A percentile compares a stretch with the other conserved stretches of the same genome.
These are phyloP conservation scores for Balakata baccata DNA, from an alignment of 345 rosid species.

Conservation along the genomic window DNA sequence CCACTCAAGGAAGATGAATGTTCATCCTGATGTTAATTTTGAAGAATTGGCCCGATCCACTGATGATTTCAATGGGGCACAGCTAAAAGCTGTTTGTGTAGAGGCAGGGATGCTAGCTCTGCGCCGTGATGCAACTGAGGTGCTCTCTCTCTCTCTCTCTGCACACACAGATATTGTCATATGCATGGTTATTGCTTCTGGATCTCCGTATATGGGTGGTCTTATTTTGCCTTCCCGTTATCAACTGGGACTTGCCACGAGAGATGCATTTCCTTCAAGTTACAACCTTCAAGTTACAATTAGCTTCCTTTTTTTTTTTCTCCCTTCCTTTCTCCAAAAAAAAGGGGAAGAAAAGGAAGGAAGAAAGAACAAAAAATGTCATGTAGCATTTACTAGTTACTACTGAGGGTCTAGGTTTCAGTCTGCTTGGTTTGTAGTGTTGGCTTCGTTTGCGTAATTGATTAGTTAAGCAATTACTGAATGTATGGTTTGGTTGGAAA, in stretches of 20 bases:
- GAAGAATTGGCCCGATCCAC: conserved; percentile 99
- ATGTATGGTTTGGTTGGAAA: conserved; percentile 9
- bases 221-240: too few relatives aligned
- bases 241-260: not conserved
- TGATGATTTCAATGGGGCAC: conserved; percentile 98
- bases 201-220: too few relatives aligned
- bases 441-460: not conserved
- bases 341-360: too few relatives aligned
- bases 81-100: conserved; percentile 94
- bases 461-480: not conserved
- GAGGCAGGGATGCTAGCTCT: conserved; percentile 99
- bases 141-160: conserved; percentile 21
- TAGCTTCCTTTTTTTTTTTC: not conserved
- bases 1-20: conserved; percentile 99
- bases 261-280: not conserved
- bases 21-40: conserved; percentile 90
- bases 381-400: too few relatives aligned
- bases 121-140: conserved; percentile 98
- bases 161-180: too few relatives aligned
- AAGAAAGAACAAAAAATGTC: too few relatives aligned
- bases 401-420: too few relatives aligned
- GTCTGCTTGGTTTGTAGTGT: not conserved
- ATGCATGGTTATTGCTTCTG: too few relatives aligned
- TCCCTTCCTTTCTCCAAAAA: too few relatives aligned
- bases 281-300: not conserved